Evolutionary conservation across 192 early-diverging fungal species (phyloP), one percentile per base, ranked within the genome.

Genomic region (Entrophospora sp.): DNA sequence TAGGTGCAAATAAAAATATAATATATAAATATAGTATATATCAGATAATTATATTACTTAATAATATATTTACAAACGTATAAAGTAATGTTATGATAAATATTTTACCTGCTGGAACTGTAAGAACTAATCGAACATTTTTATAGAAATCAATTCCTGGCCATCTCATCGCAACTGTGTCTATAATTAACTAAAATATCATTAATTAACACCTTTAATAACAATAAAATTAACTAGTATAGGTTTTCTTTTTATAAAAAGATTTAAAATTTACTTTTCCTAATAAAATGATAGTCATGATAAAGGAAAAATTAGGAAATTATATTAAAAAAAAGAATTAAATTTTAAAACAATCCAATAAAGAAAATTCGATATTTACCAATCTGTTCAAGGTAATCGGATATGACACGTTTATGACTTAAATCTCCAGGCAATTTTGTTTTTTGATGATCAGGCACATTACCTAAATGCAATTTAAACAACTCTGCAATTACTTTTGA

Each of bases 381-480:
- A 14, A 45, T 42, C 27, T 61, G 9, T 10, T 16, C 4, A 16
- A 61, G 27, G 28, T 44, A 61, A 44, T 61, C 59, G 1, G 24
- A 0, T 28, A 61, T 61, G 10, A 25, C 59, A 6, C 27, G 42
- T 31, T 61, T n/a, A 61, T 27, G n/a, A n/a, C n/a, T n/a, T n/a
- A n/a, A 61, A 1, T 31, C 13, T 5, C n/a, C 27, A 1, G 59
- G 40, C 22, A 61, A 16, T 43, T 61, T 45, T 2, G 59, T 25
- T 30, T 43, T 61, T 18, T 44, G 13, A 22, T 43, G n/a, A 9
- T 61, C 30, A 20, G 22, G 12, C 7, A 18, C 16, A 16, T 38
- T 31, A 2, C 25, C 37, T 30, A 61, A 61, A 45, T 44, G 30
- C 8, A 61, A 31, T 61, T 61, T 61, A 30, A 61, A 61, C 4